Percentiles rank a stretch among this genome's conserved stretches.
phyloP scores from a whole-genome alignment of 371 early-diverging fungal species.

The Mucor racemosus region DNA sequence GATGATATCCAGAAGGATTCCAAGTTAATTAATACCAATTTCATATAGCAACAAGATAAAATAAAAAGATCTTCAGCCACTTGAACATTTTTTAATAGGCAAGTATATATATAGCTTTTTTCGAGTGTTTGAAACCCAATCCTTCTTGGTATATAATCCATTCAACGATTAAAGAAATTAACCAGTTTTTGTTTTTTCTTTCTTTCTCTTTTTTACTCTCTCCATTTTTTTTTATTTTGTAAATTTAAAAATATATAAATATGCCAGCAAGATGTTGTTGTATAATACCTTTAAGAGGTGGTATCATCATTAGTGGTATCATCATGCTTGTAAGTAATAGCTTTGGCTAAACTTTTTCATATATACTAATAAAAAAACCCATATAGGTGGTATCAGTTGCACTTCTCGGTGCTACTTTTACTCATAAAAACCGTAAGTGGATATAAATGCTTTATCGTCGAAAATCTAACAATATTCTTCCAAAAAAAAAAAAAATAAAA shows the following conservation, averaged over 20 bases:
- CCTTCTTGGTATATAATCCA: background rate
- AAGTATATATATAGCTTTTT: slow-evolving; percentile 3
- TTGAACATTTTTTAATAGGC: background rate
- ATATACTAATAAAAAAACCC: background rate
- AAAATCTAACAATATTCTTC: background rate
- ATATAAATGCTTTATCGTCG: background rate
- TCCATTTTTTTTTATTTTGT: background rate
- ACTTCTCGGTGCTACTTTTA: slow-evolving; percentile 44
- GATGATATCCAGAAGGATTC: too few species aligned
- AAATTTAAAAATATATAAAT: background rate
- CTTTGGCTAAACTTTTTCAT: background rate
- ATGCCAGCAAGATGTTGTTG: slow-evolving; percentile 47
- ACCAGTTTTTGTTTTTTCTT: background rate
- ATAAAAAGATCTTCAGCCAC: too few species aligned
- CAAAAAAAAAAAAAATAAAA: too few species aligned
- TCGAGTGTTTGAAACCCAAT: slow-evolving; percentile 6
- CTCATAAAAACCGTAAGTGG: slow-evolving; percentile 53
- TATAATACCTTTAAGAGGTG: slow-evolving; percentile 52
- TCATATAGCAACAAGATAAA: too few species aligned
- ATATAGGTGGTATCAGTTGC: slow-evolving; percentile 40
- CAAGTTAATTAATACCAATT: too few species aligned
- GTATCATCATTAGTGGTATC: slow-evolving; percentile 36
- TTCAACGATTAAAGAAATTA: background rate
- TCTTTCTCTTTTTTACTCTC: background rate
- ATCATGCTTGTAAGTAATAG: slow-evolving; percentile 33